These are phyloP conservation scores for Penicillium cosmopolitanum DNA, from an alignment of 495 filamentous ascomycete species.

Conservation along the genomic window DNA sequence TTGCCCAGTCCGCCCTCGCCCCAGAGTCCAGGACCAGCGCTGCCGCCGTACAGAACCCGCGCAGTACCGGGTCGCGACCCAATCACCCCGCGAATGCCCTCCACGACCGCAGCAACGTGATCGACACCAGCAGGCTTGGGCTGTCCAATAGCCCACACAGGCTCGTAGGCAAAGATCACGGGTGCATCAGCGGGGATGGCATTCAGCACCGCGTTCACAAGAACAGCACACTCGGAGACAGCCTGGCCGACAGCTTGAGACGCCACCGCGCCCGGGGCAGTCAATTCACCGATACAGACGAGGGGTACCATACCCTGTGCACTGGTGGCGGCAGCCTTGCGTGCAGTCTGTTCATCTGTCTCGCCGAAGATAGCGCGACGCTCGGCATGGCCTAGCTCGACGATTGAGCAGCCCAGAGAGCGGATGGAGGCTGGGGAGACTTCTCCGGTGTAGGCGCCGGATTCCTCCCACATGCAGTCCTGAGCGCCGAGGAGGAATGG, in stretches of 20 bases:
- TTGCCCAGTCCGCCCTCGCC: constrained; percentile 57
- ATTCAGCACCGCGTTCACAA: constrained; percentile 63
- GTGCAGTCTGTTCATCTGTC: constrained; percentile 62
- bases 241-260: constrained; percentile 60
- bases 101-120: constrained; percentile 73
- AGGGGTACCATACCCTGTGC: constrained; percentile 74
- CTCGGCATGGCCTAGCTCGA: constrained; percentile 83
- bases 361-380: constrained; percentile 70
- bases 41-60: constrained; percentile 78
- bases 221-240: constrained; percentile 63
- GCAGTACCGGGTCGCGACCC: constrained; percentile 51
- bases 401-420: constrained; percentile 66
- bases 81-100: constrained; percentile 55
- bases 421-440: constrained; percentile 68
- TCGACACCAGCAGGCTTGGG: constrained; percentile 69
- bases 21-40: constrained; percentile 78
- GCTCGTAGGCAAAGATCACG: constrained; percentile 86
- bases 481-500: constrained; percentile 73
- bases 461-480: constrained; percentile 64
- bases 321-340: constrained; percentile 68
- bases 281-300: constrained; percentile 76
- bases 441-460: constrained; percentile 76
- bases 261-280: constrained; percentile 48
- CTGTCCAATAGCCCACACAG: constrained; percentile 86
- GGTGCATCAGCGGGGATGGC: constrained; percentile 61